Conservation (phyloP, 2,329 filamentous ascomycete genomes). For the Alternaria alternata region DNA sequence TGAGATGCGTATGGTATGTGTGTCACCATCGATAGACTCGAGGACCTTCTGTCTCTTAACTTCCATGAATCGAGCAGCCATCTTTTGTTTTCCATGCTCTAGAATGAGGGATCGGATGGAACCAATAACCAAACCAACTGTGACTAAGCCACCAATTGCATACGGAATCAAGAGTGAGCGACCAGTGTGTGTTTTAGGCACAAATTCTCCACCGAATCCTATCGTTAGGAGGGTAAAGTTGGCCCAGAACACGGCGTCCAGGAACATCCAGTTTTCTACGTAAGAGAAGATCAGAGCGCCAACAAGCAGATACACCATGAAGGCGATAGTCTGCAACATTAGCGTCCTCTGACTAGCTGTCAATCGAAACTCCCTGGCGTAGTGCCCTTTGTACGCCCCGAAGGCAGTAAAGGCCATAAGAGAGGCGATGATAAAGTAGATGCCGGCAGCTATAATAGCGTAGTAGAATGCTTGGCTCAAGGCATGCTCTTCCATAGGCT, state of each 20-base stretch:
- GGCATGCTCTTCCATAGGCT: conserved; percentile 54
- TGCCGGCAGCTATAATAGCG: conserved; percentile 63
- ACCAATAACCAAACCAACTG: conserved; percentile 64
- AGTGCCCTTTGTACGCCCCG: conserved; percentile 63
- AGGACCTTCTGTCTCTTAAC: conserved; percentile 57
- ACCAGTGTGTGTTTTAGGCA: conserved; percentile 59
- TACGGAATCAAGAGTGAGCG: conserved; percentile 63
- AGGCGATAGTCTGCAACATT: conserved; percentile 62
- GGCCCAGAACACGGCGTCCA: conserved; percentile 65
- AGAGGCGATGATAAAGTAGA: conserved; percentile 65
- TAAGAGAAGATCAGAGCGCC: conserved; percentile 58
- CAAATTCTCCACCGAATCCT: conserved; percentile 61
- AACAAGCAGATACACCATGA: conserved; percentile 58
- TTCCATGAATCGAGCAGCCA: conserved; percentile 60
- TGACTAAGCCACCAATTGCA: conserved; percentile 63
- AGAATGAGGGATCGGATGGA: conserved; percentile 61
- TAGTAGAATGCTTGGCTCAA: conserved; percentile 68
- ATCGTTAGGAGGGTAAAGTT: conserved; percentile 65
- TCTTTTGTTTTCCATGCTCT: conserved; percentile 61
- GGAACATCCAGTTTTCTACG: conserved; percentile 62
- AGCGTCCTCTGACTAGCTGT: conserved; percentile 65
- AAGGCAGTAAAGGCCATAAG: conserved; percentile 65
- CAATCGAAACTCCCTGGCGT: conserved; percentile 64
- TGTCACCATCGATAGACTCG: conserved; percentile 48
- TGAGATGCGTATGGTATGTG: conserved; percentile 54